Base-by-base conservation (phyloP, 371 early-diverging fungal genomes). In the Mortierella sp. region DNA sequence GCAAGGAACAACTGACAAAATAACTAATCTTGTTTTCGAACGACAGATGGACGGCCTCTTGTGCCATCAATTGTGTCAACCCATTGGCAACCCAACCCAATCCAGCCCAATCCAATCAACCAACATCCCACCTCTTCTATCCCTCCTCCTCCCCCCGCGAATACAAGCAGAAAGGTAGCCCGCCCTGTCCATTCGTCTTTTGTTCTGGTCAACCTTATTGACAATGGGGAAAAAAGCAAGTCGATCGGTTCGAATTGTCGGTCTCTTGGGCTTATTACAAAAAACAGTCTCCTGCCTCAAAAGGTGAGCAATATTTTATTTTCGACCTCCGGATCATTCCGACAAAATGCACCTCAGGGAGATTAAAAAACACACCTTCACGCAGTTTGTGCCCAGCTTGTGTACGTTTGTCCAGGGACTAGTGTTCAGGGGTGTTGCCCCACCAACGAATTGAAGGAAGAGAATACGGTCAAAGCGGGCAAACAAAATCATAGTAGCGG, bases 261-360 rank as follows among this genome's bases (percentile, higher is more conserved):
- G 10, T 11, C n/a, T 16, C 27, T n/a, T 27, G 24, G 56, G 56
- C 35, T 63, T 12, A 32, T 29, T 32, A 35, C 5, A 38, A 68
- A 7, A 65, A 35, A 21, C 68, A 38, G 68, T 68, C 68, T 38
- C 68, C 68, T 68, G 68, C 68, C 68, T 68, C 68, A 68, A 68
- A 68, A 21, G 68, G 68, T 68, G 68, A 68, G 68, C 68, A 68
- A 68, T 68, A 68, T 35, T 68, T 68, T 35, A 38, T 16, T 56
- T 56, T 56, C 56, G 56, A 68, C 68, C 63, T 68, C 68, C 68
- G 68, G 68, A 68, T 68, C 68, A 41, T 68, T 38, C 68, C 68
- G 68, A 68, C 35, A 7, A 3, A 14, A 14, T 11, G 4, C 27
- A 60, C 41, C 41, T 6, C 41, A 60, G 11, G 65, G 68, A 68